Evolutionary conservation across 2,329 filamentous ascomycete species (phyloP).

Genomic region (Fusarium haematococcum): DNA sequence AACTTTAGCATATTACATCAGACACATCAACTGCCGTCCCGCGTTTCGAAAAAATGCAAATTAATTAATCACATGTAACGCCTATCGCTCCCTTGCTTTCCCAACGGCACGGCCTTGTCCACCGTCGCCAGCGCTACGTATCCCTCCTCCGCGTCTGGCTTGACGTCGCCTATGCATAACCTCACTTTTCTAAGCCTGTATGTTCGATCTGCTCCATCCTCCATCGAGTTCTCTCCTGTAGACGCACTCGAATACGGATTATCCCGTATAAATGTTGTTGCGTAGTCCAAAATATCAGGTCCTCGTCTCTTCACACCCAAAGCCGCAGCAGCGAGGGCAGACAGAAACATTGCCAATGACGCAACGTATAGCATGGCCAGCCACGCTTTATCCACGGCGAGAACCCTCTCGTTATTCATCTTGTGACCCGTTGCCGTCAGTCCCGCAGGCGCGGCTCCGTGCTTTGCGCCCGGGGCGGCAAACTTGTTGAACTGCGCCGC

Average conservation of each 20-base stretch:
- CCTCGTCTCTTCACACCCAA: slow-evolving; percentile 1
- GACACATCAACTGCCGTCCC: not conserved
- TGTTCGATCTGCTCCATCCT: slow-evolving; percentile 2
- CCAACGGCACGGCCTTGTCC: slow-evolving; percentile 1
- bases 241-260: not conserved
- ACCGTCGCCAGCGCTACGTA: slow-evolving; percentile 9
- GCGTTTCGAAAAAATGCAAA: not conserved
- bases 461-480: not conserved
- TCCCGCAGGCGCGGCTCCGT: not conserved
- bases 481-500: not conserved
- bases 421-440: not conserved
- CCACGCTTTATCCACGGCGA: slow-evolving; percentile 3
- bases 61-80: not conserved
- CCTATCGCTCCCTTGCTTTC: not conserved
- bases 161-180: slow-evolving; percentile 8
- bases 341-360: slow-evolving; percentile 1
- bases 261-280: not conserved
- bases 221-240: not conserved
- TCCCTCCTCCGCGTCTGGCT: not conserved
- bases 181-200: not conserved
- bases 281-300: slow-evolving; percentile 5
- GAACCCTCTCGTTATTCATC: not conserved
- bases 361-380: not conserved
- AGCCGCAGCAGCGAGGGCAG: not conserved
- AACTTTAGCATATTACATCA: not conserved